These are phyloP conservation scores for Botrytis deweyae DNA, from an alignment of 2,329 filamentous ascomycete genomes.

Conservation along the genomic window DNA sequence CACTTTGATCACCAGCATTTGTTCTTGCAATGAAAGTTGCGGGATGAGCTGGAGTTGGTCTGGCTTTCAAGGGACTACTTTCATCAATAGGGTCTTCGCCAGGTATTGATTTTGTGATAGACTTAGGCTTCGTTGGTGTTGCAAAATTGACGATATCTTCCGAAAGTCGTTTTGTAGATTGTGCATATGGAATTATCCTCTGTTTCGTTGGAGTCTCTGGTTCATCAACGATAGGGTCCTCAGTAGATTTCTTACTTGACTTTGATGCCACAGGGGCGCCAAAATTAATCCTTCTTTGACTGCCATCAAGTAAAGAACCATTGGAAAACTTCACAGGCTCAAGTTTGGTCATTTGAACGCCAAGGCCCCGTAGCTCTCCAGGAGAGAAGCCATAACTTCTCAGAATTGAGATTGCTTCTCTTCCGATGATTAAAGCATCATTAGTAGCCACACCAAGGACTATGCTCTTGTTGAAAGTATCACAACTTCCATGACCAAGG, in stretches of 20 bases:
- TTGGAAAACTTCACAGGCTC: constrained; percentile 66
- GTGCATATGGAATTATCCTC: constrained; percentile 28
- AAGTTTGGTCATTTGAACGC: constrained; percentile 90
- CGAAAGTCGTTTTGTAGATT: constrained; percentile 17
- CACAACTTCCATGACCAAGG: constrained; percentile 91
- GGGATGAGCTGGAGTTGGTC: constrained; percentile 49
- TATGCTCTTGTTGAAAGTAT: constrained; percentile 87
- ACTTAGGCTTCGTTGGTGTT: constrained; percentile 34
- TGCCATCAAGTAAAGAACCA: constrained; percentile 62
- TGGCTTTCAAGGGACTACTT: constrained; percentile 51
- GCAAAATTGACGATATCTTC: constrained; percentile 32
- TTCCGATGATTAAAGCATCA: constrained; percentile 66
- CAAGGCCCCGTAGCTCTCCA: constrained; percentile 88
- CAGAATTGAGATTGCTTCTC: constrained; percentile 82
- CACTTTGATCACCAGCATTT: constrained; percentile 47
- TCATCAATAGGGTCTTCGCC: constrained; percentile 54
- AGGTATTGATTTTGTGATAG: constrained; percentile 18
- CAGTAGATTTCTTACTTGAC: constrained; percentile 43
- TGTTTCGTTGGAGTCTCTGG: constrained; percentile 43
- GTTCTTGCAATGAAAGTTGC: constrained; percentile 53
- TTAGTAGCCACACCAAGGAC: constrained; percentile 83
- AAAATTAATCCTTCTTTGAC: constrained; percentile 78
- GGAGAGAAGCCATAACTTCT: constrained; percentile 80
- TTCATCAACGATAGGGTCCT: constrained; percentile 48
- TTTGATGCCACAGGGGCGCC: constrained; percentile 49